These are phyloP conservation scores for Debaryomyces prosopidis DNA, from an alignment of 805 yeast genomes.

Conservation along the genomic window DNA sequence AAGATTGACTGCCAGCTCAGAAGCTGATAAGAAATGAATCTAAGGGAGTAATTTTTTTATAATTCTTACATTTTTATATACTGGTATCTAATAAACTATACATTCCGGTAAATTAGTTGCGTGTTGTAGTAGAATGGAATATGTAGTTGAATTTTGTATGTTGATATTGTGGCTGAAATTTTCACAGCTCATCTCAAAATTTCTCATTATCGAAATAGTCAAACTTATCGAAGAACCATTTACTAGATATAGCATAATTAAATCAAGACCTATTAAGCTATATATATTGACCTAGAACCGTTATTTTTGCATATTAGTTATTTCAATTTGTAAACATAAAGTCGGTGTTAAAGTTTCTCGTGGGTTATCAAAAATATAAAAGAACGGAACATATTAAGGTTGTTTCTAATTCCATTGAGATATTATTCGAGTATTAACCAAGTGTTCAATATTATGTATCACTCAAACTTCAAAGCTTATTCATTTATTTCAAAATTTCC, in stretches of 20 bases:
- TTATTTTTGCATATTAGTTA: too few relatives aligned
- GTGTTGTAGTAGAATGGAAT: background rate
- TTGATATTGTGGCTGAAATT: background rate
- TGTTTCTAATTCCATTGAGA: constrained; percentile 1
- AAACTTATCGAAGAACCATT: too few relatives aligned
- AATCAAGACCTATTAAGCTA: too few relatives aligned
- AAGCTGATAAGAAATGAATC: constrained; percentile 17
- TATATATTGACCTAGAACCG: too few relatives aligned
- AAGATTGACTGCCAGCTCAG: constrained; percentile 57
- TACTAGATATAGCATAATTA: too few relatives aligned
- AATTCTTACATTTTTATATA: background rate
- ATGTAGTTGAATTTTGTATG: background rate
- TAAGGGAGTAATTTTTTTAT: background rate
- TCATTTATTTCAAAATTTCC: constrained; percentile 1
- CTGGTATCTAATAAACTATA: background rate
- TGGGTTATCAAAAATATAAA: background rate
- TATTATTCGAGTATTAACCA: background rate
- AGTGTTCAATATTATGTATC: constrained; percentile 1
- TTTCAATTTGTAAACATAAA: too few relatives aligned
- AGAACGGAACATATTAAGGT: background rate
- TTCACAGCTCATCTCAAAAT: background rate
- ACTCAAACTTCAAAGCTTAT: background rate
- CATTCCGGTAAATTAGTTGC: background rate
- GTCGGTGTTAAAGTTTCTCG: background rate
- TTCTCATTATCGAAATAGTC: background rate